These are phyloP conservation scores for Hanseniaspora meyeri DNA, from an alignment of 805 yeast genomes.

Conservation along the genomic window DNA sequence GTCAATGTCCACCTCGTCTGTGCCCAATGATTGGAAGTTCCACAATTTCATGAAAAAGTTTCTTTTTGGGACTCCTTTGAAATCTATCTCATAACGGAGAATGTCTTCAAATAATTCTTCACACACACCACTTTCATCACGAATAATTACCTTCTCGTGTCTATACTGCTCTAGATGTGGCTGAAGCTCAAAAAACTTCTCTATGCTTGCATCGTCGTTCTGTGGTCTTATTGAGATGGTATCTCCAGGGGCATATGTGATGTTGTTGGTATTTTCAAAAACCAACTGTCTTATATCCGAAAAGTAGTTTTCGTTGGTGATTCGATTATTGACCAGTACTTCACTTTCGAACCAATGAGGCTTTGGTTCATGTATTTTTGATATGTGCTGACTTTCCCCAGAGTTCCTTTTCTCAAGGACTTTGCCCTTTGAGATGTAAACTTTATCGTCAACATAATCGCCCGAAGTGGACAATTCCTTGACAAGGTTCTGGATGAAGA, in stretches of 20 bases:
- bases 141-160: constrained; percentile 36
- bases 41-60: constrained; percentile 63
- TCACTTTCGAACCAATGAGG: constrained; percentile 29
- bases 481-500: constrained; percentile 30
- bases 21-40: constrained; percentile 41
- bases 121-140: constrained; percentile 16
- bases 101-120: constrained; percentile 47
- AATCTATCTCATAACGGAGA: constrained; percentile 68
- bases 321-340: constrained; percentile 40
- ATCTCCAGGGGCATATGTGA: constrained; percentile 60
- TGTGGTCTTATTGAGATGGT: constrained; percentile 63
- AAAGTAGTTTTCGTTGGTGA: constrained; percentile 64
- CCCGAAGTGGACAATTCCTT: constrained; percentile 19
- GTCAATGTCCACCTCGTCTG: constrained; percentile 33
- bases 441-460: constrained; percentile 18
- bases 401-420: background rate
- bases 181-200: constrained; percentile 52
- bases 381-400: background rate
- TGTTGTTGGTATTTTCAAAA: constrained; percentile 27
- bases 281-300: constrained; percentile 72
- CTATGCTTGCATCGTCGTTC: constrained; percentile 54
- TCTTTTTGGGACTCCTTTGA: constrained; percentile 70
- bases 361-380: background rate
- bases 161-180: constrained; percentile 58
- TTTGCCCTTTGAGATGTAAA: constrained; percentile 23